Evolutionary conservation across 1,284 basidiomycete species (phyloP), one percentile per base, ranked within the genome.

Genomic region (Grifola frondosa): DNA sequence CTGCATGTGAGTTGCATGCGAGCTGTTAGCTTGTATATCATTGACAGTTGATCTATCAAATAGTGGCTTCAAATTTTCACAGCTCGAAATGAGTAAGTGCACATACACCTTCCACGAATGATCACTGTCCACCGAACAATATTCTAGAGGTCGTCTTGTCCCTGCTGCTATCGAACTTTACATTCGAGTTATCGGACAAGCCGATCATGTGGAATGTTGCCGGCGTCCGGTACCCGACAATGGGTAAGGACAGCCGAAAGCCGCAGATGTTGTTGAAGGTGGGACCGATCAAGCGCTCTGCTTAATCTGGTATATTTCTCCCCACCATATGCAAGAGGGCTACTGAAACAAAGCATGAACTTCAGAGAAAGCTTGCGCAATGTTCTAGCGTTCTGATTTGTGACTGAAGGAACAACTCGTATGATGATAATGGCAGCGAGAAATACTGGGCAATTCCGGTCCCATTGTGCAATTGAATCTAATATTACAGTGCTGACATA

Each of bases 41-140:
- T 15, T 6, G 24, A n/a, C 13, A 19, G 11, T 26, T n/a, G 22
- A 42, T 23, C 9, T 13, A 4, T 11, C 4, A 17, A 2, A 1
- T 31, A 63, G 61, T 22, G 60, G 61, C 11, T 63, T 59, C 47
- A 59, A 56, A 35, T 62, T 61, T 43, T 54, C 61, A 12, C 52
- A 61, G 42, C 43, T 63, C 17, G 61, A 63, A 42, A 63, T 63
- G 58, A 54, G 52, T 54, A 15, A 21, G 52, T 48, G 15, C 6
- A 36, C 32, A 16, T 9, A 7, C 29, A 28, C 19, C 25, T 17
- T 8, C 16, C 7, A 6, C 0, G 8, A 21, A 15, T 0, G 11
- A 9, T 25, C 15, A 5, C 19, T 13, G 23, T 25, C 19, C 19
- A 20, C 12, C 17, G 9, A 30, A 1, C n/a, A n/a, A n/a, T n/a